phyloP scores from a whole-genome alignment of 306 rosid genomes.

The Trifolium fragiferum region DNA sequence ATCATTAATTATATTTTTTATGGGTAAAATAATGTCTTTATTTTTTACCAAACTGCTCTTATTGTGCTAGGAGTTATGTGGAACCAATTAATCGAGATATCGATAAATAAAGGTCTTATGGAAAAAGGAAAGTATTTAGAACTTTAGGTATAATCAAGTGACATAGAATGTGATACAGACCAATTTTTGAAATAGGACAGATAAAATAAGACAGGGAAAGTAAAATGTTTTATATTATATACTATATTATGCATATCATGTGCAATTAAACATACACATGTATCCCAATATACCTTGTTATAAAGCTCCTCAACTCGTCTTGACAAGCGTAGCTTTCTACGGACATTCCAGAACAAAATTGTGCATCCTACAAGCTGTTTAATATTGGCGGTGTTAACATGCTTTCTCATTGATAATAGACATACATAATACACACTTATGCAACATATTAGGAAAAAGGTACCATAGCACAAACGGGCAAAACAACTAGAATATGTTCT shows the following conservation, averaged over 20 bases:
- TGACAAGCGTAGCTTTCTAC: slow-evolving; percentile 48
- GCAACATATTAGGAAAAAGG: slow-evolving; percentile 34
- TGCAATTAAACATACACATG: not conserved
- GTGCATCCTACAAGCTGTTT: slow-evolving; percentile 73
- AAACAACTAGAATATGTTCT: slow-evolving; percentile 53
- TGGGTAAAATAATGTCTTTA: not conserved
- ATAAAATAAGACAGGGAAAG: not conserved
- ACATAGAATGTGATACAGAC: not conserved
- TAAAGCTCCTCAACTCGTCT: slow-evolving; percentile 78
- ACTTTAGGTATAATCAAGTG: not conserved
- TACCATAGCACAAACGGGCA: slow-evolving; percentile 73
- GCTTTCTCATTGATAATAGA: slow-evolving; percentile 42
- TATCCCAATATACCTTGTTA: slow-evolving; percentile 57
- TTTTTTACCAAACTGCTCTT: not conserved
- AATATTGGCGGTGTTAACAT: slow-evolving; percentile 54
- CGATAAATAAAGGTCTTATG: not conserved
- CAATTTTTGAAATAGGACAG: not conserved
- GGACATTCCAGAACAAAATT: slow-evolving; percentile 56
- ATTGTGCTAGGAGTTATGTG: not conserved
- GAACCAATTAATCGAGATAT: not conserved
- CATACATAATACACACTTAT: slow-evolving; percentile 33
- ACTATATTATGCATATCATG: not conserved
- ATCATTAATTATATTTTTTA: not conserved
- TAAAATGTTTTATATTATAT: slow-evolving; percentile 3
- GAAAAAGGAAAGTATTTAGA: not conserved